Conservation (phyloP, 352 stramenopile genomes). For the Phytopythium delawarense region DNA sequence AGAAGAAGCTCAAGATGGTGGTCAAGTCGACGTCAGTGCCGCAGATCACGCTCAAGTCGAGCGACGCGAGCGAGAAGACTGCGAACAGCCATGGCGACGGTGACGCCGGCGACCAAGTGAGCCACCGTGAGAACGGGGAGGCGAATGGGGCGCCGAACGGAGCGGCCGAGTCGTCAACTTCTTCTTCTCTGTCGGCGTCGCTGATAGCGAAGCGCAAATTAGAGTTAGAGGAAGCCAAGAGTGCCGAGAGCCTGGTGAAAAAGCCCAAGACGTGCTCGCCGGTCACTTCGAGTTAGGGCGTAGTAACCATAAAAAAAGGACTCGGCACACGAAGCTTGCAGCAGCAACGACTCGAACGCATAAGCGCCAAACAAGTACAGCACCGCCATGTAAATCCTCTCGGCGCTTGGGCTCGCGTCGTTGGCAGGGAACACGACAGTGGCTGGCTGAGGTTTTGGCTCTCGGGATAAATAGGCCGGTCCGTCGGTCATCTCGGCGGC, state of each 20-base stretch:
- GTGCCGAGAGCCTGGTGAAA: constrained; percentile 63
- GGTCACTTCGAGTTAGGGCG: constrained; percentile 56
- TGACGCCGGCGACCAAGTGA: not conserved
- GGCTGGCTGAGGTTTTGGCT: too few relatives aligned
- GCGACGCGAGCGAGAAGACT: not conserved
- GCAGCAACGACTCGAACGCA: not conserved
- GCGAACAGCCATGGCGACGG: not conserved
- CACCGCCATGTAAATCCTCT: not conserved
- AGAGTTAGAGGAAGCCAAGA: constrained; percentile 40
- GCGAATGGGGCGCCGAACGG: not conserved
- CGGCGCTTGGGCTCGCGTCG: too few relatives aligned
- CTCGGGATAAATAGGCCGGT: too few relatives aligned
- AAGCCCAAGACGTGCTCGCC: constrained; percentile 69
- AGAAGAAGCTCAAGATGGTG: constrained; percentile 63
- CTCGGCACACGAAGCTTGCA: constrained; percentile 4
- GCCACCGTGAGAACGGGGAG: not conserved
- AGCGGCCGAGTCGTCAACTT: not conserved
- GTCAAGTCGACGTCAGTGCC: constrained; percentile 73
- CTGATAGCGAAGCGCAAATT: constrained; percentile 58
- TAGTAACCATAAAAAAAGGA: constrained; percentile 14
- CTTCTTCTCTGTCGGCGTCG: constrained; percentile 8
- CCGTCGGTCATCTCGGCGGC: too few relatives aligned
- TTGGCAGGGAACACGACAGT: too few relatives aligned
- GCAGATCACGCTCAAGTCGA: constrained; percentile 1
- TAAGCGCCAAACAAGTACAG: constrained; percentile 12